Conservation (phyloP, 192 early-diverging fungal genomes). For the Phlyctochytrium bullatum region DNA sequence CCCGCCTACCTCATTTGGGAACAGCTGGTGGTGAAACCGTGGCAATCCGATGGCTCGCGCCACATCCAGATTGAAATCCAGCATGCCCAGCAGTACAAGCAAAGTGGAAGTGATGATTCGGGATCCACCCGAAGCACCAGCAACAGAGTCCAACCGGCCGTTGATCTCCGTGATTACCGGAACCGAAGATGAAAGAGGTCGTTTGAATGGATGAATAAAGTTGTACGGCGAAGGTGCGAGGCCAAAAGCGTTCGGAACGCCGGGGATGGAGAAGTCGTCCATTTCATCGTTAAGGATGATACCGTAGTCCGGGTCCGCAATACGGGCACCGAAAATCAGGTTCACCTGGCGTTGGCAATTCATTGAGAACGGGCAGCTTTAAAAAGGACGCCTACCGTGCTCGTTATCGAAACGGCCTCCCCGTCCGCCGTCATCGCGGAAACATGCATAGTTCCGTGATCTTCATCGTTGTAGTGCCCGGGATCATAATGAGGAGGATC, state of each 20-base stretch:
- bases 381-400: no score
- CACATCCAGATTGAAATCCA: constrained; percentile 68
- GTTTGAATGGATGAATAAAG: constrained; percentile 76
- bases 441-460: constrained; percentile 91
- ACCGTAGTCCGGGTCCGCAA: constrained; percentile 84
- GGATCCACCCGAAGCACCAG: constrained; percentile 81
- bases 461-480: constrained; percentile 68
- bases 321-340: constrained; percentile 80
- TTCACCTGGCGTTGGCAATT: no score
- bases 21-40: constrained; percentile 87
- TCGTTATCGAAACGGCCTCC: constrained; percentile 80
- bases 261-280: constrained; percentile 82
- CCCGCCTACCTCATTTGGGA: constrained; percentile 63
- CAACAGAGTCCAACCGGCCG: constrained; percentile 65
- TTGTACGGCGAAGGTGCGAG: constrained; percentile 84
- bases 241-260: constrained; percentile 60
- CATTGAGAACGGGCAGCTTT: no score
- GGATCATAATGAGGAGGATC: constrained; percentile 76
- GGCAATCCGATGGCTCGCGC: constrained; percentile 69
- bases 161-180: constrained; percentile 68
- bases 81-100: constrained; percentile 70
- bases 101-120: constrained; percentile 76
- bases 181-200: constrained; percentile 70
- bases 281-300: constrained; percentile 94
- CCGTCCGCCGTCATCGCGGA: constrained; percentile 73